phyloP scores from a whole-genome alignment of 2,329 filamentous ascomycete genomes.

The Monosporascus sp. region DNA sequence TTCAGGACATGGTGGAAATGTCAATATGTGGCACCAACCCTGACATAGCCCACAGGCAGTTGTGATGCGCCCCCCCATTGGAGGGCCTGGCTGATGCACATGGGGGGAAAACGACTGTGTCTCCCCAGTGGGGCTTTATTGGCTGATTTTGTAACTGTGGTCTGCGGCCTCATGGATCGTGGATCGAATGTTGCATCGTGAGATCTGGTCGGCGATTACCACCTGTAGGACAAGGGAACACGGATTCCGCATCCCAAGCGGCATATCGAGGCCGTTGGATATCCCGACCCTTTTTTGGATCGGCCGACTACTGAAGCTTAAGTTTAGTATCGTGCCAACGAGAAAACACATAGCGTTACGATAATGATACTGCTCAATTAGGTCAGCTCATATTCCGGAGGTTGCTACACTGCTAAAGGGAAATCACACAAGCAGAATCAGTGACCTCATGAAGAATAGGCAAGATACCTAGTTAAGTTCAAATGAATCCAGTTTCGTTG shows the following conservation, averaged over 20 bases:
- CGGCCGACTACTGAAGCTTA: not conserved
- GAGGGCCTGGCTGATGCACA: too few species aligned
- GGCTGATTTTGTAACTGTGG: not conserved
- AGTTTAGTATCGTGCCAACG: not conserved
- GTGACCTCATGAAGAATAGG: too few species aligned
- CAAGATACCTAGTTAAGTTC: too few species aligned
- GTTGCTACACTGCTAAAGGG: too few species aligned
- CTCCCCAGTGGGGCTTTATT: not conserved
- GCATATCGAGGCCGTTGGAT: not conserved
- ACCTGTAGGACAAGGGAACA: not conserved
- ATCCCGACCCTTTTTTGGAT: not conserved
- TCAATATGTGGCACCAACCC: not conserved
- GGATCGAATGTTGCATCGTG: not conserved
- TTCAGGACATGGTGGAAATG: not conserved
- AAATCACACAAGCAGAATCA: too few species aligned
- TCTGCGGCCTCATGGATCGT: not conserved
- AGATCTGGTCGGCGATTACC: not conserved
- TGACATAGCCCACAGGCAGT: not conserved
- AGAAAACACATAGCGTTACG: not conserved
- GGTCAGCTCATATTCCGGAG: not conserved
- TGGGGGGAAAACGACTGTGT: not conserved
- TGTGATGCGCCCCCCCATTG: too few species aligned
- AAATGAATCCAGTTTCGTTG: too few species aligned
- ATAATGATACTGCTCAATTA: not conserved
- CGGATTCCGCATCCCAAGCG: not conserved